Evolutionary conservation across 306 rosid species (phyloP), one percentile per base, ranked within the genome.

Genomic region (Castanea crenata): DNA sequence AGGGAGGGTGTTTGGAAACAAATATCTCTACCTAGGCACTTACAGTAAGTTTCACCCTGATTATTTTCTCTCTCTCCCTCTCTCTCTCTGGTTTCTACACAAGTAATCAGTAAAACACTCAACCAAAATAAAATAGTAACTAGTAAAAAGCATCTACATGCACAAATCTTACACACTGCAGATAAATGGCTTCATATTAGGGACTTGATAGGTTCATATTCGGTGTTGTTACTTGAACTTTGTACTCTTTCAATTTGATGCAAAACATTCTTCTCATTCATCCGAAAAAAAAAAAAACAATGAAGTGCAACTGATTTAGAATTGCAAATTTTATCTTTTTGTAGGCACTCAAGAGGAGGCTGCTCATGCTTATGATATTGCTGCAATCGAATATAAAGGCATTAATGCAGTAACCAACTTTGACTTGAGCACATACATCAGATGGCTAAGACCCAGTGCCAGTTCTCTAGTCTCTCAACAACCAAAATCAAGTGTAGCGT

Each of bases 271-370:
- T 38, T 38, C 11, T 38, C 44, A 7, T 38, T 38, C 44, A 38
- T 38, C 44, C 44, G n/a, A 7, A 38, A 7, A 38, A 38, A 38
- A 7, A 38, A 7, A 38, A 38, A 38, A 3, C 54, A 11, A 49
- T 49, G 54, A 49, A 49, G 16, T 49, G 54, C 27, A 10, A 57
- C 63, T 57, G 25, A 10, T 32, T 64, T 34, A 58, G 20, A 75
- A 61, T 31, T 21, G 16, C 19, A 4, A 38, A 55, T 55, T 14
- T 49, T 25, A 44, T 62, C 34, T 63, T 51, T 72, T 81, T 73
- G 10, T 35, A 86, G 90, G 90, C 35, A 87, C 83, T 5, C 88
- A 82, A 74, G 90, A 87, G 78, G 88, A 87, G 70, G 90, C 90
- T 14, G 88, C 88, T 46, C 81, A 77, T 58, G 90, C 90, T 27